These are phyloP conservation scores for Oryza officinalis DNA, from an alignment of 176 grass and related monocot species.

Conservation along the genomic window DNA sequence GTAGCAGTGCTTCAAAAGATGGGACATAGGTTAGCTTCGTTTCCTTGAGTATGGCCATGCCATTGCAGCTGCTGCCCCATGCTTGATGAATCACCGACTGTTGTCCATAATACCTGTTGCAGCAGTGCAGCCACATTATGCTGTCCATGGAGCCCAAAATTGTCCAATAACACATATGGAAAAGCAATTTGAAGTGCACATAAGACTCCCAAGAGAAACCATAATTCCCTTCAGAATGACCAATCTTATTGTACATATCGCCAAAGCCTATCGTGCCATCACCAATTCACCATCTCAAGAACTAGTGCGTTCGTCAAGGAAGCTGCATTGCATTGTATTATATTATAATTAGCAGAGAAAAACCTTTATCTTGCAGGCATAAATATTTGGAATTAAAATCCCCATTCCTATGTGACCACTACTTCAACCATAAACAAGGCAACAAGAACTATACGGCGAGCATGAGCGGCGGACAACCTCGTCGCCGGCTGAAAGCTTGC, in stretches of 20 bases:
- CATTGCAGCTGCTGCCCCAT: neutral
- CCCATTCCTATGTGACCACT: neutral
- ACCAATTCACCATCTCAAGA: neutral
- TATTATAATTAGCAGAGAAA: neutral
- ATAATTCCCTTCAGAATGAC: neutral
- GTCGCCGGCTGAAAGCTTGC: neutral
- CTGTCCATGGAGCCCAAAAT: constrained; percentile 32
- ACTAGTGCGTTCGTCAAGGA: constrained; percentile 55
- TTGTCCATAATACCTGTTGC: neutral
- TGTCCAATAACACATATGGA: constrained; percentile 44
- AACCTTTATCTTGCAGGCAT: neutral
- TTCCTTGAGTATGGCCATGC: neutral
- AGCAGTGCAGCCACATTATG: constrained; percentile 23
- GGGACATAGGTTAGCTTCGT: neutral
- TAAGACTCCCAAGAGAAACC: neutral
- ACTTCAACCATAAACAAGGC: neutral
- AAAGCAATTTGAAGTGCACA: constrained; percentile 55
- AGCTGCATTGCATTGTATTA: constrained; percentile 29
- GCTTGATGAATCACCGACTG: neutral
- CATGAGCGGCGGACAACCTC: neutral
- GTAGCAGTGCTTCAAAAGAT: neutral
- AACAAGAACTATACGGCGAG: neutral
- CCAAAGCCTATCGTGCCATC: constrained; percentile 23
- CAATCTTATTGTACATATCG: constrained; percentile 38
- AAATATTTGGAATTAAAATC: neutral